Conservation (phyloP, 768 basidiomycete genomes). For the Mycena belliarum region DNA sequence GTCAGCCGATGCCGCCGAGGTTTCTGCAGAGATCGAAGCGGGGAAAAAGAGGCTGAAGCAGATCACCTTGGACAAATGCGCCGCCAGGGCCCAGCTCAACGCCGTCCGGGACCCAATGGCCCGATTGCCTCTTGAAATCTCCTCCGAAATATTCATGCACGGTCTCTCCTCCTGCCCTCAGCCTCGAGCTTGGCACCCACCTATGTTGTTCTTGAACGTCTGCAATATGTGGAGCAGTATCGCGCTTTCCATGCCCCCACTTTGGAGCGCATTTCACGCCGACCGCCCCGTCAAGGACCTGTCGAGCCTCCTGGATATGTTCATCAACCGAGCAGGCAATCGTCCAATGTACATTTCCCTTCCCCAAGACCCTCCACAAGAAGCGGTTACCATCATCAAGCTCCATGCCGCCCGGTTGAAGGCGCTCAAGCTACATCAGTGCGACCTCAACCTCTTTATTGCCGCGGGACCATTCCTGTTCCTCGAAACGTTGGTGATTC, state of each 20-base stretch:
- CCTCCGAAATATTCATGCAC: not conserved
- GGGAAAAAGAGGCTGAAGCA: too few species aligned
- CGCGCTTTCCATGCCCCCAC: not conserved
- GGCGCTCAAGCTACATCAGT: not conserved
- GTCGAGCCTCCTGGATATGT: too few species aligned
- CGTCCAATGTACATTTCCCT: not conserved
- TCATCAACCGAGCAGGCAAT: not conserved
- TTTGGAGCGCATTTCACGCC: not conserved
- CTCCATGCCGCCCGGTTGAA: not conserved
- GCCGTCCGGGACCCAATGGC: not conserved
- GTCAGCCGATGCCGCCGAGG: not conserved
- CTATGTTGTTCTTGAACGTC: not conserved
- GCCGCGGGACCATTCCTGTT: not conserved
- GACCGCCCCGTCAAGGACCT: too few species aligned
- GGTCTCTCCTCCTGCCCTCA: not conserved
- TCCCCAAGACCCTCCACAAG: not conserved
- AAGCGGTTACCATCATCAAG: not conserved
- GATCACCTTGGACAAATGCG: too few species aligned
- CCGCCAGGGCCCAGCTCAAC: not conserved
- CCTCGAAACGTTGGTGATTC: not conserved
- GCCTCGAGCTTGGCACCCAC: not conserved
- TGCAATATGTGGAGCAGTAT: not conserved
- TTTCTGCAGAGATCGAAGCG: not conserved
- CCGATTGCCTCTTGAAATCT: slow-evolving; percentile 3
- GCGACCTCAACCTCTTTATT: not conserved